phyloP scores from a whole-genome alignment of 2,329 filamentous ascomycete species.

The Raffaelea ambrosiae region DNA sequence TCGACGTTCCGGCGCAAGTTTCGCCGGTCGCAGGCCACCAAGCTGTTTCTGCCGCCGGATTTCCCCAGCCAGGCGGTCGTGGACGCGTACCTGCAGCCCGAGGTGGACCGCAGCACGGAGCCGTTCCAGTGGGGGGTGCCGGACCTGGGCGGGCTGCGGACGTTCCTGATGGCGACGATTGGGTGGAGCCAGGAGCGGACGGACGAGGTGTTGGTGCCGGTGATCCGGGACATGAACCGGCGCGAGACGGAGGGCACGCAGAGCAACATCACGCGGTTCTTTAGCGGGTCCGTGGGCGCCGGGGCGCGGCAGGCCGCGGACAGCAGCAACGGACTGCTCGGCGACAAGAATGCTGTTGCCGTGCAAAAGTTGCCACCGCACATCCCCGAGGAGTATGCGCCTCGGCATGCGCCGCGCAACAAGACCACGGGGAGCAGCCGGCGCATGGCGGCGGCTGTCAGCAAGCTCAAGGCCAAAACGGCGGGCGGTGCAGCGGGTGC shows the following conservation, averaged over 20 bases:
- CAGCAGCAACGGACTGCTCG: no score
- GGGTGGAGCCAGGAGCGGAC: slow-evolving; percentile 89
- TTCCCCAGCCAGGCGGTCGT: slow-evolving; percentile 77
- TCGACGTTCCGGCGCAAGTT: slow-evolving; percentile 78
- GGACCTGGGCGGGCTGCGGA: slow-evolving; percentile 74
- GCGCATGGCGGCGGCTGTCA: slow-evolving; percentile 24
- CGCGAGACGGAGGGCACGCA: slow-evolving; percentile 86
- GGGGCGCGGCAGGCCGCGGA: slow-evolving; percentile 10
- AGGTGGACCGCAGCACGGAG: slow-evolving; percentile 72
- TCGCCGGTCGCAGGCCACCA: slow-evolving; percentile 65
- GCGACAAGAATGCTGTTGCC: not conserved
- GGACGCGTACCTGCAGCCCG: slow-evolving; percentile 75
- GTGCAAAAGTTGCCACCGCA: slow-evolving; percentile 4
- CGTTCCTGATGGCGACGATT: slow-evolving; percentile 83
- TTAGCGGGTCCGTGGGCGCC: slow-evolving; percentile 56
- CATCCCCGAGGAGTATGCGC: slow-evolving; percentile 18
- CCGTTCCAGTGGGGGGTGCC: slow-evolving; percentile 93
- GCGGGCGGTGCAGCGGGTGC: slow-evolving; percentile 10
- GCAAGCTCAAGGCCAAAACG: slow-evolving; percentile 18
- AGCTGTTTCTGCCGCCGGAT: slow-evolving; percentile 71
- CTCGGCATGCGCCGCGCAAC: slow-evolving; percentile 16
- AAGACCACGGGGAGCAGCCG: slow-evolving; percentile 17
- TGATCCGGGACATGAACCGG: slow-evolving; percentile 91
- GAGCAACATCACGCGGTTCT: slow-evolving; percentile 90
- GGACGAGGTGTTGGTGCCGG: slow-evolving; percentile 90